Percentiles rank a stretch among this genome's conserved stretches.
Conservation (phyloP, 768 basidiomycete genomes). For the Boletus reticulatus region DNA sequence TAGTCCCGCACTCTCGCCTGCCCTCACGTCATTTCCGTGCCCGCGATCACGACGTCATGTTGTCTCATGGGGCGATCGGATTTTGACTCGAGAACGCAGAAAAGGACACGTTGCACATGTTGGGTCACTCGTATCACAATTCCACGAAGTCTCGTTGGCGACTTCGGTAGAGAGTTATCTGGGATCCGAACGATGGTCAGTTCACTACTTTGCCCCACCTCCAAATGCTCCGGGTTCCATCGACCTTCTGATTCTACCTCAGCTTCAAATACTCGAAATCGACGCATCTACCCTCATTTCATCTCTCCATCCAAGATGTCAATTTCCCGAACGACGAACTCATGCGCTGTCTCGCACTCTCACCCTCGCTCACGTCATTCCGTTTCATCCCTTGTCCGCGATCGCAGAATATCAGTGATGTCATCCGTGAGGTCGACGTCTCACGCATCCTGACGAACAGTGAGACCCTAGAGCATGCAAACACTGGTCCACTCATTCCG, state of each 20-base stretch:
- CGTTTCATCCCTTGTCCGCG: constrained; percentile 17
- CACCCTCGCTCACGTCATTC: constrained; percentile 8
- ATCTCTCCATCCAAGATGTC: constrained; percentile 10
- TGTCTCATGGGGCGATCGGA: background rate
- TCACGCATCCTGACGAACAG: background rate
- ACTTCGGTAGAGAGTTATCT: constrained; percentile 13
- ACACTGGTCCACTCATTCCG: background rate
- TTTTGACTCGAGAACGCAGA: no score
- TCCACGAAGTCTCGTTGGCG: constrained; percentile 16
- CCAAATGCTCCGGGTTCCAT: constrained; percentile 15
- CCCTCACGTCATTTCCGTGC: no score
- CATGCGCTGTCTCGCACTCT: constrained; percentile 15
- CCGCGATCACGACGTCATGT: no score
- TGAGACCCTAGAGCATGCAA: no score
- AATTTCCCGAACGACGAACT: constrained; percentile 18
- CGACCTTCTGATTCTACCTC: constrained; percentile 15
- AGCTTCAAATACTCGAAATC: no score
- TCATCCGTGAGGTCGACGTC: constrained; percentile 4
- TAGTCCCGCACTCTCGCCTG: constrained; percentile 14
- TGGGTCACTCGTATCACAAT: background rate
- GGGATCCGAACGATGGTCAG: background rate
- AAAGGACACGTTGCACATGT: background rate
- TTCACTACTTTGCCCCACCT: constrained; percentile 10
- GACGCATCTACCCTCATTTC: background rate
- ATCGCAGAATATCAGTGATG: constrained; percentile 10